Evolutionary conservation across 805 yeast species (phyloP), one percentile per base, ranked within the genome.

Genomic region (Candida taoyuanica): DNA sequence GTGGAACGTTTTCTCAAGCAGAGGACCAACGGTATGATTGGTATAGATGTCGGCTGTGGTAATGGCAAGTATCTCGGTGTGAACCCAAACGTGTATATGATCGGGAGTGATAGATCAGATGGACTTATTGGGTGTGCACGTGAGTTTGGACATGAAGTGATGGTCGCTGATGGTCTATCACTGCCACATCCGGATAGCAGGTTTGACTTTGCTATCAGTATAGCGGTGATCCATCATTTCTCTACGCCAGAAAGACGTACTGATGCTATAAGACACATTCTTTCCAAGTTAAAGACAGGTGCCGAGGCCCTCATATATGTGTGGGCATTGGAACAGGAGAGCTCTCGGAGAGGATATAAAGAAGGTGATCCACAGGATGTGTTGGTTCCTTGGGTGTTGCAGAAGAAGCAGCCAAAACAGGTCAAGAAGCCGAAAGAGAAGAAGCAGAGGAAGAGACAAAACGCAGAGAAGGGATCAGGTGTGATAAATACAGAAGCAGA

Each of bases 11-110:
- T 83, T 55, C 62, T 93, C 31, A 55, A 50, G 9, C 49, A 60
- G 1, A 73, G 75, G 50, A 42, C 56, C 0, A 63, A 64, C 5
- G 82, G 86, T 30, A 63, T 81, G 1, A 45, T 91, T 1, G 98
- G 98, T 1, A 68, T 88, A 20, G 98, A 93, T 63, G 86, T 91
- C 16, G 98, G 98, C 0, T 91, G 98, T 60, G 98, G 98, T 3
- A 93, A 93, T 58, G 98, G 98, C 3, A 93, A 93, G 56, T 93
- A 93, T 56, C 59, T 91, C 29, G 73, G 73, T 2, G 73, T 88
- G 11, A 89, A 91, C 59, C 67, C 72, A 7, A 70, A 82, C 31
- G 59, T 91, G 4, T 81, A 59, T 52, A 70, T 89, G 20, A 58
- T 91, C 14, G 98, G 96, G 1, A 67, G 76, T 18, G 91, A 82